Conservation (phyloP, 208 protist species). For the Wallacemonas sp. region DNA sequence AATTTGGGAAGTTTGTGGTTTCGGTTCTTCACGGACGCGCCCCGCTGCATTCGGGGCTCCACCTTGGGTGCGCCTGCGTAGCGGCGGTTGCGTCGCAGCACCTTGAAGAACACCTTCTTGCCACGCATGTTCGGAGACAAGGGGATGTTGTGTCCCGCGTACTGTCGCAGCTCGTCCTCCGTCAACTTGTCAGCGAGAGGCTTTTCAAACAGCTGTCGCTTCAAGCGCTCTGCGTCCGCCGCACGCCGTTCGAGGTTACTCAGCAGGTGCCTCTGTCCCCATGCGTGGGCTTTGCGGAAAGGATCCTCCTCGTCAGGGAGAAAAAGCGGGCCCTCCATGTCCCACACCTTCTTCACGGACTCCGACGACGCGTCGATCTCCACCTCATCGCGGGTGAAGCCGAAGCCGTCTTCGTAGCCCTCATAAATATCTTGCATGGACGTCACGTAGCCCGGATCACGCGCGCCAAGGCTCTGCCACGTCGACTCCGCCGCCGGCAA, state of each 20-base stretch:
- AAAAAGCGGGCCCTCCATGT: constrained; percentile 64
- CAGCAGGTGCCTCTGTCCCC: constrained; percentile 64
- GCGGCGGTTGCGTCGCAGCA: constrained; percentile 55
- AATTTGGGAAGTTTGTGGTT: constrained; percentile 37
- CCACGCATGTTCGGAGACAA: constrained; percentile 63
- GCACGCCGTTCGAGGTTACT: constrained; percentile 62
- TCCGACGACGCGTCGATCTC: constrained; percentile 18
- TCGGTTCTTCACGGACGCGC: constrained; percentile 6
- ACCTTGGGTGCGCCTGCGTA: constrained; percentile 66
- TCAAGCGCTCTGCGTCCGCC: constrained; percentile 48
- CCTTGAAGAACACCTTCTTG: constrained; percentile 64
- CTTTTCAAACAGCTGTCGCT: constrained; percentile 59
- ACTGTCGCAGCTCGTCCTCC: constrained; percentile 65
- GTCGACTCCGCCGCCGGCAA: constrained; percentile 50
- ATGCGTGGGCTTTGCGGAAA: constrained; percentile 47
- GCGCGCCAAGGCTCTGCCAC: constrained; percentile 53
- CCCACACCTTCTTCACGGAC: constrained; percentile 50
- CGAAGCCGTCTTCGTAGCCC: constrained; percentile 76
- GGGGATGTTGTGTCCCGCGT: constrained; percentile 80
- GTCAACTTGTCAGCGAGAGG: constrained; percentile 52
- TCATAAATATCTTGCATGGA: constrained; percentile 83
- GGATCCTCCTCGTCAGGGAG: constrained; percentile 47
- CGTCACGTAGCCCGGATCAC: constrained; percentile 72
- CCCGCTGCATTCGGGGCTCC: constrained; percentile 37
- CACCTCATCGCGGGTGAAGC: constrained; percentile 47